Evolutionary conservation across 225 moss, liverwort and hornwort genomes (phyloP).

Genomic region (Asterella californica): DNA sequence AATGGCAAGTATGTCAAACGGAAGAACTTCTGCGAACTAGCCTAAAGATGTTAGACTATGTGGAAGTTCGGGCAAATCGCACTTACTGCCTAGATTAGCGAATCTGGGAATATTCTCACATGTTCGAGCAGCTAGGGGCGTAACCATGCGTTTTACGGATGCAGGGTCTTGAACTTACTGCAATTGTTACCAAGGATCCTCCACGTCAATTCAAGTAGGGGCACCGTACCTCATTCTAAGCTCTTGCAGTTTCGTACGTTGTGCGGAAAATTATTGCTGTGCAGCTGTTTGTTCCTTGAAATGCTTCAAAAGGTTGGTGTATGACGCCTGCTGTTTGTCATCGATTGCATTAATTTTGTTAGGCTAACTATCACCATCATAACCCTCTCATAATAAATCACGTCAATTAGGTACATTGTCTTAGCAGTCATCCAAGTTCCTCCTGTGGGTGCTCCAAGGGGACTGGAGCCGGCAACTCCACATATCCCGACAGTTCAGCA

Average conservation of each 20-base stretch:
- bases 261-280: background rate
- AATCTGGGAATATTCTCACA: background rate
- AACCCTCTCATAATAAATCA: background rate
- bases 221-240: background rate
- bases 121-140: background rate
- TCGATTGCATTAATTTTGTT: background rate
- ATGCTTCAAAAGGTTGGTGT: background rate
- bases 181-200: slow-evolving; percentile 34
- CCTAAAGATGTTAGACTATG: background rate
- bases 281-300: background rate
- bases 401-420: slow-evolving; percentile 32
- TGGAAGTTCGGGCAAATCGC: background rate
- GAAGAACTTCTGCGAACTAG: too few species aligned
- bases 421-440: slow-evolving; percentile 44
- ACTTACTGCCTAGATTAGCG: background rate
- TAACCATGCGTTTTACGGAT: background rate
- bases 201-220: slow-evolving; percentile 38
- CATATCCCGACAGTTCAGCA: slow-evolving; percentile 16
- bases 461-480: slow-evolving; percentile 26
- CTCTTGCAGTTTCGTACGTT: background rate
- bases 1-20: too few species aligned
- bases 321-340: background rate
- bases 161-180: slow-evolving; percentile 44
- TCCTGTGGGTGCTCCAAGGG: slow-evolving; percentile 23
- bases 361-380: background rate